Percentiles rank a stretch among this genome's conserved stretches.
Conservation (phyloP, 1,139 yeast genomes). For the Wickerhamiella infanticola region DNA sequence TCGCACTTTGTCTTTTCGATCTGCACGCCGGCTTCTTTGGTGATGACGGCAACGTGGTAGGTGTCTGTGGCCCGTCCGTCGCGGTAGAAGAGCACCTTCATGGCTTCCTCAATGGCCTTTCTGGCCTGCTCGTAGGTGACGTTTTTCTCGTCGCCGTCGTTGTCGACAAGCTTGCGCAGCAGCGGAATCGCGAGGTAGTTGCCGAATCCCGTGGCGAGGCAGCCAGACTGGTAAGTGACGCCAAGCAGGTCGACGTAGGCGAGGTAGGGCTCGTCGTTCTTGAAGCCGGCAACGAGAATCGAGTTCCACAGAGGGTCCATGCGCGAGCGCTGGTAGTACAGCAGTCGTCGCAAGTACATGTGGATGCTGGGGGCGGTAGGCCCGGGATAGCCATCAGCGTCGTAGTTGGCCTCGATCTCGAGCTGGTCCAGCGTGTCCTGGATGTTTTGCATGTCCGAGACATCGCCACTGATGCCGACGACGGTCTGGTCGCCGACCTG, state of each 20-base stretch:
- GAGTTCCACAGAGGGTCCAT: constrained; percentile 98
- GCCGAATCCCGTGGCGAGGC: constrained; percentile 94
- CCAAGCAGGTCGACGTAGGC: constrained; percentile 85
- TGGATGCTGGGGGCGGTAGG: constrained; percentile 77
- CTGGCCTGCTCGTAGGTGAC: constrained; percentile 65
- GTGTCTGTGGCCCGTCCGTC: constrained; percentile 90
- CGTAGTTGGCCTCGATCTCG: constrained; percentile 65
- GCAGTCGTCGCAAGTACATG: constrained; percentile 68
- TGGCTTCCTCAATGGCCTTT: constrained; percentile 59
- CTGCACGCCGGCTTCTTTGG: constrained; percentile 33
- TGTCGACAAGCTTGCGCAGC: constrained; percentile 68
- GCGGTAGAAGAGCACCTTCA: constrained; percentile 90
- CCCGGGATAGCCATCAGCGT: constrained; percentile 51
- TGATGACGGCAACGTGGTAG: constrained; percentile 66
- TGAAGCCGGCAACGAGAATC: constrained; percentile 75
- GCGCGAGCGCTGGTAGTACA: constrained; percentile 78
- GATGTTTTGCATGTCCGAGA: constrained; percentile 81
- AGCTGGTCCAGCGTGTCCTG: constrained; percentile 63
- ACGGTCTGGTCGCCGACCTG: constrained; percentile 73
- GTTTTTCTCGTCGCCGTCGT: constrained; percentile 54
- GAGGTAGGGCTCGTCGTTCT: constrained; percentile 49
- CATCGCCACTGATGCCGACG: constrained; percentile 91
- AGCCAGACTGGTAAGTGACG: constrained; percentile 74
- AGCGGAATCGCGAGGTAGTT: constrained; percentile 87
- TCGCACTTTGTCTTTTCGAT: constrained; percentile 54